Evolutionary conservation across 768 basidiomycete genomes (phyloP).

Genomic region (Rhodotorula paludigena): DNA sequence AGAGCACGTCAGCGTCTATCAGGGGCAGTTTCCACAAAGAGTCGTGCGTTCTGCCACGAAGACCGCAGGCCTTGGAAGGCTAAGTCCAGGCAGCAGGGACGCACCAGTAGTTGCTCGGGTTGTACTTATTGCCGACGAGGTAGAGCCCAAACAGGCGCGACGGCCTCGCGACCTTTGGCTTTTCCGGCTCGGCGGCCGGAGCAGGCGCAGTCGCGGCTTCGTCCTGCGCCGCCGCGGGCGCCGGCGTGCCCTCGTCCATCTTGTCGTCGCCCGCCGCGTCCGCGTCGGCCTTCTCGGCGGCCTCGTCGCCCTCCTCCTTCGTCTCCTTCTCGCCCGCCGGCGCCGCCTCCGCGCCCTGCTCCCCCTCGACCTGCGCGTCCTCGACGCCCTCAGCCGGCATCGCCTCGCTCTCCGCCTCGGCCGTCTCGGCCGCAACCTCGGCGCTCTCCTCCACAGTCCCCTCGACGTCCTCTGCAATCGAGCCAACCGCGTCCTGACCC

Average conservation of each 20-base stretch:
- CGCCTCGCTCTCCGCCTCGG: constrained; percentile 30
- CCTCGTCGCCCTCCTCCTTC: constrained; percentile 28
- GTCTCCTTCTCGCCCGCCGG: constrained; percentile 37
- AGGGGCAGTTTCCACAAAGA: neutral
- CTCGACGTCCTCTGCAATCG: neutral
- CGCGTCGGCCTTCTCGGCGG: constrained; percentile 12
- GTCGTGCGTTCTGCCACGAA: too few species aligned
- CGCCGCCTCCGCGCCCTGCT: constrained; percentile 17
- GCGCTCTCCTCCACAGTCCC: constrained; percentile 8
- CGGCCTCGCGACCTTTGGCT: neutral
- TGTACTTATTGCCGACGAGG: constrained; percentile 93
- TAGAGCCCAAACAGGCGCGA: constrained; percentile 60
- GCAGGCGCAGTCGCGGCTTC: constrained; percentile 12
- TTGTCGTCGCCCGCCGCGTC: neutral
- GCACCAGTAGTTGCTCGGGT: constrained; percentile 86
- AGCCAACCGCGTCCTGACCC: neutral
- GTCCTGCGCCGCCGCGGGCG: neutral
- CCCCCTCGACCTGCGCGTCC: constrained; percentile 15
- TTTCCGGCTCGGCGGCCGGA: constrained; percentile 39
- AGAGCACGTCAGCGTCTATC: neutral
- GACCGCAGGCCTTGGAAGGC: neutral
- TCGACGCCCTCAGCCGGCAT: constrained; percentile 16
- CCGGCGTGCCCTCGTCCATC: constrained; percentile 13
- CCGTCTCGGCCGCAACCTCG: constrained; percentile 26
- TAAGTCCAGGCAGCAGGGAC: constrained; percentile 19